Base-by-base conservation (phyloP, 352 stramenopile genomes). In the Phytophthora ramorum region DNA sequence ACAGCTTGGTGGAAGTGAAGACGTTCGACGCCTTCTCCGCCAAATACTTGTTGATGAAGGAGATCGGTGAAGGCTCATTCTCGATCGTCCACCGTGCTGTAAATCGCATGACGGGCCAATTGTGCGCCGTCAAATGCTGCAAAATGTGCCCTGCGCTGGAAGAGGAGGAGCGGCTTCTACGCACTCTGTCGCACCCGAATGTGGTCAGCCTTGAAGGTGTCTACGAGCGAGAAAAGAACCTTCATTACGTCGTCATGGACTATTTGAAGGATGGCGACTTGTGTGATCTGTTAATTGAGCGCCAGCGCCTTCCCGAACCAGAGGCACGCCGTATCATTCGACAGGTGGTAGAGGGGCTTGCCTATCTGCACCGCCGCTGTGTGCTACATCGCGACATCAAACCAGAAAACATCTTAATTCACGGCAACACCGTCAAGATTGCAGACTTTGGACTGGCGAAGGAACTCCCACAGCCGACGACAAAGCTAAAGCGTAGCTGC, bases 221-320 rank as follows among this genome's bases (percentile, higher is more conserved):
- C 3, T 95, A 90, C 66, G 40, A 78, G 4, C 80, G 88, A 16
- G 74, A 90, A 52, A 71, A 84, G 41, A 66, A 58, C 48, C 87
- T 93, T 50, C 89, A 88, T 63, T 95, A 91, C 54, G 81, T 95
- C 26, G 84, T 93, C 47, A 91, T 95, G 83, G 86, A 93, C 49
- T 89, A 89, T 52, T 83, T 95, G 66, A 80, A 87, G 20, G 74
- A 90, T 40, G 86, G 86, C 4, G 86, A 95, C 34, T 61, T 95
- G 47, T 95, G 86, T 43, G 86, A 95, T 34, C 69, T 76, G 48
- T 66, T 95, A 8, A 91, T 95, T 50, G 51, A 89, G 58, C 75
- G 72, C 13, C 84, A 91, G 57, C 72, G 75, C 6, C 76, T 95
- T 8, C 64, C 71, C 0, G 86, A 95, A 63, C 28, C 54, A 4